These are phyloP conservation scores for Penicillium subrubescens DNA, from an alignment of 495 filamentous ascomycete genomes.

Conservation along the genomic window DNA sequence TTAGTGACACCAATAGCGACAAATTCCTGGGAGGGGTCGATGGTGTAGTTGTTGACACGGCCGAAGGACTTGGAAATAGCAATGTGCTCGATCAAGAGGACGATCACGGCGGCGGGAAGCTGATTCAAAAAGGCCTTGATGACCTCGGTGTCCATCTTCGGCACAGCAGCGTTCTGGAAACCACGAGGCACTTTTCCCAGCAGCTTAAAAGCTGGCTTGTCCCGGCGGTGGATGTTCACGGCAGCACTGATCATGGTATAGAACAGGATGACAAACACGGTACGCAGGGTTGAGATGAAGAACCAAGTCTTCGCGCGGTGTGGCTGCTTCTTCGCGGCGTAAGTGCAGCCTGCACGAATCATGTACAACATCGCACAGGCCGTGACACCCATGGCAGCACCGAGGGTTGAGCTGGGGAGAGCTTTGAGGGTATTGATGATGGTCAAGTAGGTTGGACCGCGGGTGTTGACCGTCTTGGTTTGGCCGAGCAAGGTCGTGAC, in stretches of 20 bases:
- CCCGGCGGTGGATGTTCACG: constrained; percentile 63
- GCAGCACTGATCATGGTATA: constrained; percentile 93
- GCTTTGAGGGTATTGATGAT: constrained; percentile 86
- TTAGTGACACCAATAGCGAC: constrained; percentile 94
- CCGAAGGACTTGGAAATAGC: constrained; percentile 99
- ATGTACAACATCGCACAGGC: constrained; percentile 81
- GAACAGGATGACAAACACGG: constrained; percentile 88
- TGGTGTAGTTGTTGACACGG: constrained; percentile 96
- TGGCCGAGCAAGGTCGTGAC: constrained; percentile 85
- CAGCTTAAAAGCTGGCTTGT: constrained; percentile 61
- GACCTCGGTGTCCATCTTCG: constrained; percentile 63
- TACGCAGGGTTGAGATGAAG: constrained; percentile 85
- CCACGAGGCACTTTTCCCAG: constrained; percentile 77
- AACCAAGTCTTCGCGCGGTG: constrained; percentile 75
- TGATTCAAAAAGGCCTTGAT: constrained; percentile 62
- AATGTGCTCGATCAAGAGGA: constrained; percentile 92
- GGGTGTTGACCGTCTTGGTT: constrained; percentile 65
- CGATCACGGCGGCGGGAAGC: constrained; percentile 83
- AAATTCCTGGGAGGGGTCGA: constrained; percentile 95
- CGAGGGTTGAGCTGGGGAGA: constrained; percentile 65
- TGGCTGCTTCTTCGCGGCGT: constrained; percentile 67
- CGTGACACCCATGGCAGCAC: constrained; percentile 89
- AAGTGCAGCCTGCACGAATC: constrained; percentile 72
- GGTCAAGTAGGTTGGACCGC: constrained; percentile 78
- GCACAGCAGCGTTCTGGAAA: constrained; percentile 81